These are phyloP conservation scores for Cicer arietinum DNA, from an alignment of 306 rosid genomes.

Conservation along the genomic window DNA sequence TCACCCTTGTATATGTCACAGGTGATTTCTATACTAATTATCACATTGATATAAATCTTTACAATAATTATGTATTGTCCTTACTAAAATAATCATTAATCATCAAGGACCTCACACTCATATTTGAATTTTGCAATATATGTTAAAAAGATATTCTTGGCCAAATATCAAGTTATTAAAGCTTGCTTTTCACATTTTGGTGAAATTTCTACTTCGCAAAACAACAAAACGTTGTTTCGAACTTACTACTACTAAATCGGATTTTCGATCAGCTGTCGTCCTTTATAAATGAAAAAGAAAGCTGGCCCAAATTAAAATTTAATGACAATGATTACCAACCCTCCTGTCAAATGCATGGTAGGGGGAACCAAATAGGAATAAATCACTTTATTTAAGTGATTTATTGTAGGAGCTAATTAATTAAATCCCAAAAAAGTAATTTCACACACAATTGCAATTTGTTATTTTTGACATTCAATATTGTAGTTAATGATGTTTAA, in stretches of 20 bases:
- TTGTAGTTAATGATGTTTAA: too few relatives aligned
- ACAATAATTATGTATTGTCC: not conserved
- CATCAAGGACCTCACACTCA: not conserved
- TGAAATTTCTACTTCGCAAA: slow-evolving; percentile 44
- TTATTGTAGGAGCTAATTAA: not conserved
- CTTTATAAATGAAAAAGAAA: slow-evolving; percentile 40
- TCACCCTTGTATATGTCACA: not conserved
- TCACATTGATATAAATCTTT: not conserved
- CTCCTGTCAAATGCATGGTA: slow-evolving; percentile 10
- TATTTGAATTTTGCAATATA: not conserved
- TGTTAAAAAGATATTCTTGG: not conserved
- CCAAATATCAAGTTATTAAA: not conserved
- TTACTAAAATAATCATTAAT: not conserved
- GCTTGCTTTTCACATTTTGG: slow-evolving; percentile 46
- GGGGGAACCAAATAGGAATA: not conserved
- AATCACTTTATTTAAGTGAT: slow-evolving; percentile 4
- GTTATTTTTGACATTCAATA: too few relatives aligned
- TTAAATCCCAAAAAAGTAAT: too few relatives aligned
- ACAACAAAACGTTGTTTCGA: slow-evolving; percentile 36
- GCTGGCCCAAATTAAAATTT: not conserved
- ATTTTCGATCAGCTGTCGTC: slow-evolving; percentile 36
- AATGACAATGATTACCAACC: slow-evolving; percentile 38
- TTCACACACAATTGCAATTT: too few relatives aligned
- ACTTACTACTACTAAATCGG: slow-evolving; percentile 42
- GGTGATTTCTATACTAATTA: not conserved